Evolutionary conservation across 78 protist species (phyloP).

Genomic region (Speleostelium caveatum): DNA sequence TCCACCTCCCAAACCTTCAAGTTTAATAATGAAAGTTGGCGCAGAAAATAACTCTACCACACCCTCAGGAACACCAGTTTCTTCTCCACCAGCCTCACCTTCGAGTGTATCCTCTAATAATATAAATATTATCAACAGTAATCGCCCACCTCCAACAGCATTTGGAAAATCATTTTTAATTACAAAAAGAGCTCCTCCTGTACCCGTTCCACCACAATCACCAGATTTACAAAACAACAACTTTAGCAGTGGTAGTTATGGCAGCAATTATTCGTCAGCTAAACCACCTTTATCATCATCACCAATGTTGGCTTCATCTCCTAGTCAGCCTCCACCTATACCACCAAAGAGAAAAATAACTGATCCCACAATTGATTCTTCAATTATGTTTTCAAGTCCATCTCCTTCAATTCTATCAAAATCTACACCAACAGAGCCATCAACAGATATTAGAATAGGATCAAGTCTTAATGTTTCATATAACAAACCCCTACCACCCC

Average conservation of each 20-base stretch:
- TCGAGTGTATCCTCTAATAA: background rate
- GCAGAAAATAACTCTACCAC: background rate
- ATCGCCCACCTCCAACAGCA: constrained; percentile 2
- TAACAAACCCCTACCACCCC: background rate
- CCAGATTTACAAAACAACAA: background rate
- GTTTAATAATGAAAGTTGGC: too few species aligned
- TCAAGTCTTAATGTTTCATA: too few species aligned
- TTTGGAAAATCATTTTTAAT: background rate
- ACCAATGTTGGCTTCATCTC: background rate
- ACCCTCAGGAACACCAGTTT: background rate
- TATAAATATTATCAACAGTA: background rate
- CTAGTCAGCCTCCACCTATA: background rate
- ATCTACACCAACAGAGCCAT: too few species aligned
- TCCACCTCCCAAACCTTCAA: background rate
- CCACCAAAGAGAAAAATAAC: background rate
- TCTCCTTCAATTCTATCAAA: background rate
- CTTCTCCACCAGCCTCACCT: constrained; percentile 4
- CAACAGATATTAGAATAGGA: too few species aligned
- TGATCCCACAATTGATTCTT: too few species aligned
- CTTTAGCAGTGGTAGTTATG: too few species aligned
- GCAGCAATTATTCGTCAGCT: too few species aligned
- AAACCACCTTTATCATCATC: background rate
- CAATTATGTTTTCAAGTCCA: too few species aligned
- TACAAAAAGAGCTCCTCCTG: constrained; percentile 19
- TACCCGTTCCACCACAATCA: background rate